Percentiles rank a stretch among this genome's conserved stretches.
phyloP scores from a whole-genome alignment of 306 rosid genomes.

The Vigna unguiculata region DNA sequence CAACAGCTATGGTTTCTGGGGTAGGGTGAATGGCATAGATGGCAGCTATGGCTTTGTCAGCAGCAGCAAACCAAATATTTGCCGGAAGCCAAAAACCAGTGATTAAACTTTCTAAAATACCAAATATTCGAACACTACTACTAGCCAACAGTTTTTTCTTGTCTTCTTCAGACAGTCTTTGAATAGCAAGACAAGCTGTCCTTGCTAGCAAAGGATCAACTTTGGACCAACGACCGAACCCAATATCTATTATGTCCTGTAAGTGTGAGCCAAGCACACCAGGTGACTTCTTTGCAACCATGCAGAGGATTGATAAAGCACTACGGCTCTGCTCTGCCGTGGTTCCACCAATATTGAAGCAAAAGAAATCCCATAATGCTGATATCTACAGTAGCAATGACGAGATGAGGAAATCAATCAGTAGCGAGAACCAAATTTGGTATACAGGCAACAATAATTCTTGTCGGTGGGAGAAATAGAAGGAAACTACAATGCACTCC shows the following conservation, averaged over 20 bases:
- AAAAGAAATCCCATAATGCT: constrained; percentile 94
- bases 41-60: constrained; percentile 89
- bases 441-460: constrained; percentile 21
- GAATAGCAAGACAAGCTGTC: constrained; percentile 88
- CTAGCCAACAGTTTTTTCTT: constrained; percentile 70
- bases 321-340: constrained; percentile 95
- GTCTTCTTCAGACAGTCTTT: constrained; percentile 85
- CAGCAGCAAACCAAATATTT: constrained; percentile 92
- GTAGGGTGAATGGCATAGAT: constrained; percentile 82
- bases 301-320: constrained; percentile 87
- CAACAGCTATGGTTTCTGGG: constrained; percentile 81
- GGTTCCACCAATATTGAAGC: constrained; percentile 89
- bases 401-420: constrained; percentile 32
- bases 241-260: constrained; percentile 89
- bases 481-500: constrained; percentile 11
- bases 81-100: constrained; percentile 85
- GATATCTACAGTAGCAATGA: constrained; percentile 65
- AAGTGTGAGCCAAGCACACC: constrained; percentile 81
- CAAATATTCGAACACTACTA: constrained; percentile 70
- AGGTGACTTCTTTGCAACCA: constrained; percentile 86
- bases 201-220: constrained; percentile 93
- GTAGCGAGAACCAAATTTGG: constrained; percentile 27
- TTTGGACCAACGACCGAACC: constrained; percentile 98
- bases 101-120: constrained; percentile 75
- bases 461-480: constrained; percentile 23